These are phyloP conservation scores for Epichloe glyceriae DNA, from an alignment of 2,329 filamentous ascomycete genomes.

Conservation along the genomic window DNA sequence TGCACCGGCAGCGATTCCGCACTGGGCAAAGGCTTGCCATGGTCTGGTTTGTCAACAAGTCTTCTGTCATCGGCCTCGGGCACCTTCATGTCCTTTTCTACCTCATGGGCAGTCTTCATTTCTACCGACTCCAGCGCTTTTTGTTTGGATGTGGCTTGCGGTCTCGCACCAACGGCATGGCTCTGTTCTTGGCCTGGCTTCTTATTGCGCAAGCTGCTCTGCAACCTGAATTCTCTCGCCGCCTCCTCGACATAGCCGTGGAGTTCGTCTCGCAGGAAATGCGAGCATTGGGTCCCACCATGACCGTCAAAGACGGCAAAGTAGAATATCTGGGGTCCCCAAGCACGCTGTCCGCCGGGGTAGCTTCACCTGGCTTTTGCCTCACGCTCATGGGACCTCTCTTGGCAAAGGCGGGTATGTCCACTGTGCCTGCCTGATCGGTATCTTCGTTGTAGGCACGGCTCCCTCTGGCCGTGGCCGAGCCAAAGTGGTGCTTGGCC, in stretches of 20 bases:
- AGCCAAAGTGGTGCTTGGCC: constrained; percentile 93
- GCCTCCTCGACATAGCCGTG: constrained; percentile 83
- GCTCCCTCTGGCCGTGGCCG: constrained; percentile 63
- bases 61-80: constrained; percentile 18
- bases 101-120: constrained; percentile 36
- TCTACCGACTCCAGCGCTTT: constrained; percentile 25
- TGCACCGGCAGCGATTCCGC: constrained; percentile 34
- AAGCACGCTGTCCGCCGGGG: constrained; percentile 59
- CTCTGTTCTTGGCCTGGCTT: constrained; percentile 15
- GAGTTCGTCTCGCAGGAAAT: constrained; percentile 70
- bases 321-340: constrained; percentile 94
- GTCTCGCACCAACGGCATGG: constrained; percentile 4
- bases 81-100: constrained; percentile 23
- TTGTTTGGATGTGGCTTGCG: constrained; percentile 11
- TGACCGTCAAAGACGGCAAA: constrained; percentile 96
- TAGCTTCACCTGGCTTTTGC: constrained; percentile 44
- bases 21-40: constrained; percentile 24
- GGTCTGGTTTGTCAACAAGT: constrained; percentile 23
- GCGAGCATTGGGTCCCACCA: constrained; percentile 77
- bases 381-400: constrained; percentile 54
- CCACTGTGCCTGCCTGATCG: constrained; percentile 86
- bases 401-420: constrained; percentile 85
- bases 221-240: constrained; percentile 60
- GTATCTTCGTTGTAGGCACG: constrained; percentile 87
- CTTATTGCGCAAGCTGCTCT: constrained; percentile 54